Percentiles rank a stretch among this genome's conserved stretches.
phyloP scores from a whole-genome alignment of 257 asterid species.

The Thymus quinquecostatus region DNA sequence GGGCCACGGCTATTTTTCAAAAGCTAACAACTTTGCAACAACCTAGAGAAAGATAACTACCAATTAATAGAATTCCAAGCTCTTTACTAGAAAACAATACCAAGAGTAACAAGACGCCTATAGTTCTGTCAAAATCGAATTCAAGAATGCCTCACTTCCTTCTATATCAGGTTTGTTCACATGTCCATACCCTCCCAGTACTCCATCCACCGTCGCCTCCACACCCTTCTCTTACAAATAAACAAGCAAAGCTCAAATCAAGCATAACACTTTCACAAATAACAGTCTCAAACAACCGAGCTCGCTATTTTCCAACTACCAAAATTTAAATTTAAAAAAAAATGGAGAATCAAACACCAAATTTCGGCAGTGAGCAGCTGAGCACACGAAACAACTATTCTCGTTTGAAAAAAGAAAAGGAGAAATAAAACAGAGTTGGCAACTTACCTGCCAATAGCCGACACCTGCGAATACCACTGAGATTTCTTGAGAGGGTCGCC shows the following conservation, averaged over 20 bases:
- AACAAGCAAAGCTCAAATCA: neutral
- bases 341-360: neutral
- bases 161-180: constrained; percentile 78
- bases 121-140: constrained; percentile 62
- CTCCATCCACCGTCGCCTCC: constrained; percentile 95
- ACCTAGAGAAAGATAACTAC: neutral
- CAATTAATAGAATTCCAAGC: neutral
- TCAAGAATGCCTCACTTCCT: constrained; percentile 76
- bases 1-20: neutral
- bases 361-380: neutral
- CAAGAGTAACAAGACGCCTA: constrained; percentile 79
- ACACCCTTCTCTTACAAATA: constrained; percentile 68
- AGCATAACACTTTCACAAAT: neutral
- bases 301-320: constrained; percentile 7
- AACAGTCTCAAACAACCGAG: neutral
- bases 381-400: neutral
- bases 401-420: neutral
- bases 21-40: neutral
- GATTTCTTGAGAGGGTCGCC: constrained; percentile 67
- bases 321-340: neutral
- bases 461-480: constrained; percentile 78
- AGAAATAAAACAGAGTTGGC: neutral
- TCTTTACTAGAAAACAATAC: constrained; percentile 41
- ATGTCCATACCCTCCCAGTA: constrained; percentile 86
- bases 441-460: constrained; percentile 76